A percentile compares a stretch with the other conserved stretches of the same genome.
Evolutionary conservation across 345 rosid genomes (phyloP).

Genomic region (Carallia brachiata): DNA sequence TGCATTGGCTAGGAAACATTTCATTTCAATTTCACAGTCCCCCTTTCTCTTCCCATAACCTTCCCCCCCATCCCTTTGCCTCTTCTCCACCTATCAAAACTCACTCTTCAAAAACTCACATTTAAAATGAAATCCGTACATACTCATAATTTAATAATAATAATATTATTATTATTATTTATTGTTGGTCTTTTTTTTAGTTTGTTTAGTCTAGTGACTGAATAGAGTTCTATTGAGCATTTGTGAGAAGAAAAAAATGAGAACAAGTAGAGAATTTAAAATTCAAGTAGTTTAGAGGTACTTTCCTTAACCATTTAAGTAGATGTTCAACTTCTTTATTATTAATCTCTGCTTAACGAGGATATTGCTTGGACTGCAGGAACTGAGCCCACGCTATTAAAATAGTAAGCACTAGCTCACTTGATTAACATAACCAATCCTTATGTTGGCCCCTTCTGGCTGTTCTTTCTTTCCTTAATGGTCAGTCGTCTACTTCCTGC

Average conservation of each 20-base stretch:
- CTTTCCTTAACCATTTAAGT: too few species aligned
- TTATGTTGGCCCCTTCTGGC: slow-evolving; percentile 27
- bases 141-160: background rate
- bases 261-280: too few species aligned
- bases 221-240: too few species aligned
- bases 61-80: slow-evolving; percentile 1
- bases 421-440: slow-evolving; percentile 31
- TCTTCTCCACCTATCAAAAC: slow-evolving; percentile 22
- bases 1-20: slow-evolving; percentile 57
- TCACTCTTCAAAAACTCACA: background rate
- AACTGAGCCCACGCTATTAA: slow-evolving; percentile 23
- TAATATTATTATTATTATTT: too few species aligned
- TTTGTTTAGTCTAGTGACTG: too few species aligned
- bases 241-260: too few species aligned
- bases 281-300: too few species aligned
- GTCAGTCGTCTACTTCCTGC: slow-evolving; percentile 23
- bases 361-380: slow-evolving; percentile 38
- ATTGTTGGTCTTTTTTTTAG: too few species aligned
- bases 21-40: slow-evolving; percentile 31
- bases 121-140: background rate
- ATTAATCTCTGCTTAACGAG: background rate
- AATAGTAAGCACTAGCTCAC: background rate
- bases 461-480: background rate
- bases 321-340: background rate
- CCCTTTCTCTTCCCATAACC: slow-evolving; percentile 34